These are phyloP conservation scores for Epicoccum nigrum DNA, from an alignment of 2,329 filamentous ascomycete species.

Conservation along the genomic window DNA sequence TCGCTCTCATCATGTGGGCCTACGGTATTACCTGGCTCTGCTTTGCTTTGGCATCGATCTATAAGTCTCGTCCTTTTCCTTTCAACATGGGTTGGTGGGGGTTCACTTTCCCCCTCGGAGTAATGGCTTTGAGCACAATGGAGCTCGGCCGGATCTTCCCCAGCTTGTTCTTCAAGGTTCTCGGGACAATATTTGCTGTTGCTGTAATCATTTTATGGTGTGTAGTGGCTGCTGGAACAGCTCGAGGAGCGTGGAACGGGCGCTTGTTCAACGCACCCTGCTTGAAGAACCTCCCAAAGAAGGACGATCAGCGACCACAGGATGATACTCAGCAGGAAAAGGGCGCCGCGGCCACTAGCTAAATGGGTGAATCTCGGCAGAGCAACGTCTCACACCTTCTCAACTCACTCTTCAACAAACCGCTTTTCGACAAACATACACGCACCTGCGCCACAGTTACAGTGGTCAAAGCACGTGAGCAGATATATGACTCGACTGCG, in stretches of 20 bases:
- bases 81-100: conserved; percentile 71
- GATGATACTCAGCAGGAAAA: neutral
- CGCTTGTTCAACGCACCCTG: conserved; percentile 63
- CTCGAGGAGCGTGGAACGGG: conserved; percentile 56
- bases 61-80: conserved; percentile 54
- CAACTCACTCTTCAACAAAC: neutral
- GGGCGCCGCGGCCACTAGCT: neutral
- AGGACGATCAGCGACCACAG: conserved; percentile 9
- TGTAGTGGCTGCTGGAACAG: conserved; percentile 58
- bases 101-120: conserved; percentile 65
- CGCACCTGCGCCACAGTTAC: neutral
- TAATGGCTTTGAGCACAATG: conserved; percentile 59
- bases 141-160: conserved; percentile 59
- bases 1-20: conserved; percentile 62
- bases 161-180: conserved; percentile 61
- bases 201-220: conserved; percentile 63
- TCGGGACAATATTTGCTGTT: conserved; percentile 62
- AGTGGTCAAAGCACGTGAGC: conserved; percentile 1
- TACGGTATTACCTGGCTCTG: conserved; percentile 63
- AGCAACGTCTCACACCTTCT: neutral
- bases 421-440: too few relatives aligned
- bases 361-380: neutral
- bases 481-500: conserved; percentile 1
- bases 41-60: conserved; percentile 59
- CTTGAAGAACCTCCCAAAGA: conserved; percentile 46